Base-by-base conservation (phyloP, 2,329 filamentous ascomycete species). In the Purpureocillium lavendulum region DNA sequence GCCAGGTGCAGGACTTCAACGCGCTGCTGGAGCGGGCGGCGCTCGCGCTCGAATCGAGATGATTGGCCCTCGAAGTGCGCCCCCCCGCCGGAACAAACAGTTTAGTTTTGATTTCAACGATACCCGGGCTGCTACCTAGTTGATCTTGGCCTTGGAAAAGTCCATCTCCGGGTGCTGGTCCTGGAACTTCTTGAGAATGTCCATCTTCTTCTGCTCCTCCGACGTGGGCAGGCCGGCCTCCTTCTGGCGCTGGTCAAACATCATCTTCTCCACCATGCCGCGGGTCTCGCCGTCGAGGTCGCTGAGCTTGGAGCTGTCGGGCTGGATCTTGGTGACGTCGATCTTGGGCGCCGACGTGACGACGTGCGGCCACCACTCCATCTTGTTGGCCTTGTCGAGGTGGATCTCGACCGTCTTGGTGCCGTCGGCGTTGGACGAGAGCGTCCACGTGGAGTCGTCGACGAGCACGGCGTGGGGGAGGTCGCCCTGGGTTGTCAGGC, bases 201-300 rank as follows among this genome's bases (percentile, higher is more conserved):
- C 90, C 58, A 80, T 66, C 76, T 97, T 97, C 73, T 89, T 87
- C 74, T 94, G 82, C 70, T 98, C 92, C 50, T 97, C 92, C 49
- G 87, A 94, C 11, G 83, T 88, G 35, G 88, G 87, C 62, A 84
- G 75, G 4, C 92, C 92, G 63, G 76, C 70, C 70, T 97, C 89
- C 78, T 98, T 98, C 70, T 97, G 89, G 50, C 85, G 75, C 73
- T 98, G 92, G 69, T 98, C 92, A 56, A 77, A 98, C 92, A 98
- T 98, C 92, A 98, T 98, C 78, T 98, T 98, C 79, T 98, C 92
- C 33, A 98, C 92, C 90, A 98, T 97, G 43, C 81, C 77, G 48
- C 92, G 77, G 39, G 92, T 98, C 72, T 94, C 85, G 45, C 92
- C 92, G 58, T 97, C 90, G 50, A 98, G 70, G 61, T 98, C 92